A percentile compares a stretch with the other conserved stretches of the same genome.
Evolutionary conservation across 768 basidiomycete genomes (phyloP).

Genomic region (Kwoniella europaea): DNA sequence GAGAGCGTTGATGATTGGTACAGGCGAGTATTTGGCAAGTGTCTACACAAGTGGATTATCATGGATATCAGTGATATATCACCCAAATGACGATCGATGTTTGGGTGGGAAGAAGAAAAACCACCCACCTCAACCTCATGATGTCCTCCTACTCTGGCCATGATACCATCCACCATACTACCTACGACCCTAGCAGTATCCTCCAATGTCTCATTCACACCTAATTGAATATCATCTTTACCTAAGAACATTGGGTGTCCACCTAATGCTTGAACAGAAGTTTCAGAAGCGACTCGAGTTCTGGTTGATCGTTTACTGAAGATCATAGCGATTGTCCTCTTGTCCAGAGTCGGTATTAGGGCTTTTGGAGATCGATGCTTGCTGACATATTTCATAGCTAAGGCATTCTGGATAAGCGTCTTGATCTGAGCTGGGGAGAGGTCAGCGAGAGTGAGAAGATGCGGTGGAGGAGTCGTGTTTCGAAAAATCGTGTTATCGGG

Average conservation of each 20-base stretch:
- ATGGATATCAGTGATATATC: neutral
- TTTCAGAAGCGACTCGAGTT: constrained; percentile 87
- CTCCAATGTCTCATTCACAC: constrained; percentile 85
- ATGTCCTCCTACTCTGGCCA: constrained; percentile 93
- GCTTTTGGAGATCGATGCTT: constrained; percentile 32
- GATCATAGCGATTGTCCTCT: constrained; percentile 83
- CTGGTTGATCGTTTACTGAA: constrained; percentile 94
- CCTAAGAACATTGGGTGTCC: constrained; percentile 91
- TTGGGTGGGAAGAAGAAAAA: constrained; percentile 4
- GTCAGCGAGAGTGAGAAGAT: constrained; percentile 88
- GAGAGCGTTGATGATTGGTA: constrained; percentile 94
- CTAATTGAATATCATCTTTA: constrained; percentile 87
- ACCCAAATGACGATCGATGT: neutral
- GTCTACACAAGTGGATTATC: constrained; percentile 64
- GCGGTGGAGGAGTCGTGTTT: constrained; percentile 61
- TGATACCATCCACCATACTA: constrained; percentile 95
- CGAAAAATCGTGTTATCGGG: neutral
- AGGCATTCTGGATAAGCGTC: constrained; percentile 69
- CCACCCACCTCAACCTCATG: constrained; percentile 82
- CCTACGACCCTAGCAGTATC: constrained; percentile 88
- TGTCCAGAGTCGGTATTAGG: constrained; percentile 47
- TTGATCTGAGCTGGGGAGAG: constrained; percentile 75
- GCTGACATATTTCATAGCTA: constrained; percentile 57
- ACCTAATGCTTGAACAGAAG: constrained; percentile 75
- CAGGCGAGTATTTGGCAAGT: constrained; percentile 83